Percentiles rank a stretch among this genome's conserved stretches.
phyloP scores from a whole-genome alignment of 306 rosid species.

The Urtica urens region DNA sequence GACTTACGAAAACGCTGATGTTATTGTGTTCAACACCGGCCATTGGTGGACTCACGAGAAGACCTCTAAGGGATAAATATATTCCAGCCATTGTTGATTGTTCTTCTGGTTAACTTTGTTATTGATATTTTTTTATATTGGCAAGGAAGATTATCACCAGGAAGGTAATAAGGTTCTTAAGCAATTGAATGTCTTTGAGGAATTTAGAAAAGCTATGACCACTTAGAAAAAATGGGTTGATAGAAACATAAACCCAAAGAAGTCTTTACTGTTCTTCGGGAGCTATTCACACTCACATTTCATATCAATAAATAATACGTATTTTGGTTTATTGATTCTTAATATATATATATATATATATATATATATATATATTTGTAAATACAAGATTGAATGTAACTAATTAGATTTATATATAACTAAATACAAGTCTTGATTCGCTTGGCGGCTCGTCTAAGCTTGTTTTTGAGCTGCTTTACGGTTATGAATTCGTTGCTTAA shows the following conservation, averaged over 20 bases:
- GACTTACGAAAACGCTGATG: conserved; percentile 68
- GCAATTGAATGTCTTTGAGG: conserved; percentile 77
- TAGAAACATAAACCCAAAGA: conserved; percentile 47
- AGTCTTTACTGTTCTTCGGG: conserved; percentile 63
- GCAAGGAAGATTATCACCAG: conserved; percentile 88
- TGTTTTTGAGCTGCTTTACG: too few species aligned
- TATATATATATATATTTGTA: too few species aligned
- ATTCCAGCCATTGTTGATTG: too few species aligned
- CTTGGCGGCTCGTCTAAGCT: too few species aligned
- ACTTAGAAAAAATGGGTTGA: conserved; percentile 96
- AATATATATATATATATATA: too few species aligned
- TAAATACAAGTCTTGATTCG: too few species aligned
- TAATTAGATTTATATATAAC: too few species aligned
- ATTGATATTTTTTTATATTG: background rate
- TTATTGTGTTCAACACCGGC: conserved; percentile 80
- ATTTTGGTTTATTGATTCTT: background rate
- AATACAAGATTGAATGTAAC: too few species aligned
- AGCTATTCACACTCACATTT: conserved; percentile 93
- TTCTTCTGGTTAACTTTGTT: background rate
- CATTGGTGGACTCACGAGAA: conserved; percentile 99
- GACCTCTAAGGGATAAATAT: conserved; percentile 69
- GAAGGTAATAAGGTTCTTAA: conserved; percentile 86
- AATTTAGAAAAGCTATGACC: conserved; percentile 77
- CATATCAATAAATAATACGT: conserved; percentile 35
- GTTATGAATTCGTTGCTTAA: too few species aligned